Percentiles rank a stretch among this genome's conserved stretches.
These are phyloP conservation scores for Psilocybe cyanescens DNA, from an alignment of 768 basidiomycete species.

Conservation along the genomic window DNA sequence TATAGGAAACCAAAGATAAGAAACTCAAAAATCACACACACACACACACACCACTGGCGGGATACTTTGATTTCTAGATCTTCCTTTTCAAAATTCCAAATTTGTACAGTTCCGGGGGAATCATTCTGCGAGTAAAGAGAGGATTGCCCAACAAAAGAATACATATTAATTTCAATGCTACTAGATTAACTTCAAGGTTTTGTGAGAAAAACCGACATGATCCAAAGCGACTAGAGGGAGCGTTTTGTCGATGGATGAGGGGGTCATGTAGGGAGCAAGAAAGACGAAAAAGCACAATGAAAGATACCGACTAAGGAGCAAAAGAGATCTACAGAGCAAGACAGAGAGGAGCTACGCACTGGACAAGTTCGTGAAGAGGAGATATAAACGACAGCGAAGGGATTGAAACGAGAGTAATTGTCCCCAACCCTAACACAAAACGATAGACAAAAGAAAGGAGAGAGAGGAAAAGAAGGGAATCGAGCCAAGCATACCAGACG, in stretches of 20 bases:
- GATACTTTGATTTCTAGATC: no score
- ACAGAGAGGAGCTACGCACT: not conserved
- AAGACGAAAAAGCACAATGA: not conserved
- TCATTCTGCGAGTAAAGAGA: slow-evolving; percentile 4
- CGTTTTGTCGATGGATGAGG: not conserved
- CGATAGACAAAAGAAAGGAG: slow-evolving; percentile 4
- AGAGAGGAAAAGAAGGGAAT: slow-evolving; percentile 5
- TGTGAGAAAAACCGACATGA: slow-evolving; percentile 10
- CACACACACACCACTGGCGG: no score
- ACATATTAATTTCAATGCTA: slow-evolving; percentile 29
- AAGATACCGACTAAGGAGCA: not conserved
- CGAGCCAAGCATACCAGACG: slow-evolving; percentile 21
- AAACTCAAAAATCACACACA: no score
- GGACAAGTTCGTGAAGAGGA: not conserved
- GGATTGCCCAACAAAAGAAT: slow-evolving; percentile 10
- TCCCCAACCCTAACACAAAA: slow-evolving; percentile 14
- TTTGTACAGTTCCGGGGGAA: not conserved
- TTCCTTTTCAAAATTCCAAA: no score
- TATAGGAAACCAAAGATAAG: no score
- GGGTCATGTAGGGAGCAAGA: slow-evolving; percentile 6
- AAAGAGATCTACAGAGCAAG: slow-evolving; percentile 8
- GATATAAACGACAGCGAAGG: not conserved
- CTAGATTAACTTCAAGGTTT: slow-evolving; percentile 25
- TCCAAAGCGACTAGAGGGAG: not conserved
- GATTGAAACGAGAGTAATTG: slow-evolving; percentile 6